Base-by-base conservation (phyloP, 768 basidiomycete species). In the Boletus subparvulus region DNA sequence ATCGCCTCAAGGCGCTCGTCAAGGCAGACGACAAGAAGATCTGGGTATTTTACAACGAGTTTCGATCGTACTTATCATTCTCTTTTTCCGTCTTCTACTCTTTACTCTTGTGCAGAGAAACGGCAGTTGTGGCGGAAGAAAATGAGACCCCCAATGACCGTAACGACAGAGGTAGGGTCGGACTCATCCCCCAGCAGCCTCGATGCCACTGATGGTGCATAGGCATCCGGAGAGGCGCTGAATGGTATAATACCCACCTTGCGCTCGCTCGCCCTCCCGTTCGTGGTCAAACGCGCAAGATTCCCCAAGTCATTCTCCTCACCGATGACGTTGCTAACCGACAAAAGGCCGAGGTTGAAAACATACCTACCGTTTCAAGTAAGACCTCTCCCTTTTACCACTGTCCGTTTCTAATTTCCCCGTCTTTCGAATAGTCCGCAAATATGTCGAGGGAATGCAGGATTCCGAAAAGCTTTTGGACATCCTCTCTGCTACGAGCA, bases 281-380 rank as follows among this genome's bases (percentile, higher is more conserved):
- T 50, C 83, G 81, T 26, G 83, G 83, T 2, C 81, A 80, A 61
- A 62, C 71, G 11, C 73, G 69, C 36, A 72, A 74, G 40, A 59
- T 80, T 3, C 87, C 91, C 3, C 77, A 77, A 4, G 80, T 96
- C 42, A 78, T 98, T 3, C 80, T 98, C 10, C 76, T 99, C 59
- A 94, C 94, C 0, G 92, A 98, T 69, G 97, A 99, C 67, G 85
- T 80, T 28, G 90, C 84, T 1, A 97, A 97, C 71, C 75, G 90
- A 56, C 77, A 81, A 63, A 88, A 88, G 60, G 94, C 94, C 3
- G 79, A 84, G 60, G 74, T 77, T 13, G 81, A 85, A 17, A 85
- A 83, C 6, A 80, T 94, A 30, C 66, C 77, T 0, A 80, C 80
- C 41, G 69, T 81, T 39, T 88, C 91, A 60, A 86, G 92, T 91